Conservation (phyloP, 169 alveolate genomes). For the Theileria orientalis region DNA sequence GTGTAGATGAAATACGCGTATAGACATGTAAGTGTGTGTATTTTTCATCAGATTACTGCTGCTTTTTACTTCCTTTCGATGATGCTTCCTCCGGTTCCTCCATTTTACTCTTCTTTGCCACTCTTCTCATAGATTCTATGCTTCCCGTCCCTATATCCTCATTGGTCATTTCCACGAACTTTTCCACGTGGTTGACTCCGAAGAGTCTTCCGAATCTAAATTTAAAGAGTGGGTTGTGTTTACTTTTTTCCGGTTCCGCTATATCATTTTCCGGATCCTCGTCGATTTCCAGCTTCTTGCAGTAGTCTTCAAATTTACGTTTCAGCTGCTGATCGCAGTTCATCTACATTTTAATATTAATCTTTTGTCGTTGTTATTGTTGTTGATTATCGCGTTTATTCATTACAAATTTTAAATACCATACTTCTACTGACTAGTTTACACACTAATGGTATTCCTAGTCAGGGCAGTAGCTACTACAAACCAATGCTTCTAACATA, state of each 20-base stretch:
- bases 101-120: slow-evolving; percentile 9
- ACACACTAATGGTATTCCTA: too few relatives aligned
- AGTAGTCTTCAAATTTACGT: slow-evolving; percentile 67
- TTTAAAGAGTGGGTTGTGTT: slow-evolving; percentile 68
- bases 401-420: too few relatives aligned
- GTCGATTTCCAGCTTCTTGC: slow-evolving; percentile 72
- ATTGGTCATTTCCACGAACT: slow-evolving; percentile 59
- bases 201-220: slow-evolving; percentile 71
- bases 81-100: background rate
- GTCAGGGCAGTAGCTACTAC: too few relatives aligned
- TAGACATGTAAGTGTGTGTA: too few relatives aligned
- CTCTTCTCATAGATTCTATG: slow-evolving; percentile 36
- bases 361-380: background rate
- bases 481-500: too few relatives aligned
- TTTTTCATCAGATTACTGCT: too few relatives aligned
- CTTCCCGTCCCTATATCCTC: slow-evolving; percentile 60
- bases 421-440: too few relatives aligned
- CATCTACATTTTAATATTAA: background rate
- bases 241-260: slow-evolving; percentile 66
- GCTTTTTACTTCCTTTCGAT: background rate
- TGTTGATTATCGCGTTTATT: background rate
- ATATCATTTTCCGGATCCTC: slow-evolving; percentile 74
- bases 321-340: slow-evolving; percentile 34
- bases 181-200: slow-evolving; percentile 50
- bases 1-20: too few relatives aligned